Evolutionary conservation across 805 yeast species (phyloP).

Genomic region (Sugiyamaella chiloensis): DNA sequence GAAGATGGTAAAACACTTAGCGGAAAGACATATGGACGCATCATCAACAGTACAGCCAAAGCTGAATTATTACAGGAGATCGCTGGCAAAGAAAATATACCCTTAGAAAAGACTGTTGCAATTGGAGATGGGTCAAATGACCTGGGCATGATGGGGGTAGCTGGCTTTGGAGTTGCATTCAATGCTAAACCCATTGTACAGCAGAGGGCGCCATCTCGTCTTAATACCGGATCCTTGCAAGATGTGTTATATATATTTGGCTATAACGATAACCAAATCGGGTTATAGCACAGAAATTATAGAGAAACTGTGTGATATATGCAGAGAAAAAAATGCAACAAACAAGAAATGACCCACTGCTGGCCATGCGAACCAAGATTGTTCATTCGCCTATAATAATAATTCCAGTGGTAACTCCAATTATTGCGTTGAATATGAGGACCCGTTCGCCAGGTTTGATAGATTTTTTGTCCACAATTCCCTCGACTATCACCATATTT

Average conservation of each 20-base stretch:
- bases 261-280: too few relatives aligned
- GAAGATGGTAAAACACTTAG: slow-evolving; percentile 50
- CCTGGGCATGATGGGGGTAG: slow-evolving; percentile 82
- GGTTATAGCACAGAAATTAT: too few relatives aligned
- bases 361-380: too few relatives aligned
- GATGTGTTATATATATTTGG: slow-evolving; percentile 85
- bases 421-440: slow-evolving; percentile 74
- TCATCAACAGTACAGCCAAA: slow-evolving; percentile 84
- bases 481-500: slow-evolving; percentile 54
- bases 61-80: slow-evolving; percentile 62
- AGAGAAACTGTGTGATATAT: neutral
- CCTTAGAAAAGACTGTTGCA: slow-evolving; percentile 56
- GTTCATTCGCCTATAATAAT: too few relatives aligned
- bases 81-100: slow-evolving; percentile 33
- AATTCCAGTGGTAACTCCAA: slow-evolving; percentile 56
- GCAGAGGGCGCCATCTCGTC: slow-evolving; percentile 70
- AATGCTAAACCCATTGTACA: slow-evolving; percentile 95
- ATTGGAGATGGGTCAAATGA: slow-evolving; percentile 99
- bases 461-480: slow-evolving; percentile 44
- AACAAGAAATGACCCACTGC: too few relatives aligned
- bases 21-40: slow-evolving; percentile 74
- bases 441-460: slow-evolving; percentile 65
- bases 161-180: slow-evolving; percentile 96
- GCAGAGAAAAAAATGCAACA: too few relatives aligned
- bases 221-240: slow-evolving; percentile 68